A percentile compares a stretch with the other conserved stretches of the same genome.
Conservation (phyloP, 2,329 filamentous ascomycete genomes). For the Epichloe coenophiala region DNA sequence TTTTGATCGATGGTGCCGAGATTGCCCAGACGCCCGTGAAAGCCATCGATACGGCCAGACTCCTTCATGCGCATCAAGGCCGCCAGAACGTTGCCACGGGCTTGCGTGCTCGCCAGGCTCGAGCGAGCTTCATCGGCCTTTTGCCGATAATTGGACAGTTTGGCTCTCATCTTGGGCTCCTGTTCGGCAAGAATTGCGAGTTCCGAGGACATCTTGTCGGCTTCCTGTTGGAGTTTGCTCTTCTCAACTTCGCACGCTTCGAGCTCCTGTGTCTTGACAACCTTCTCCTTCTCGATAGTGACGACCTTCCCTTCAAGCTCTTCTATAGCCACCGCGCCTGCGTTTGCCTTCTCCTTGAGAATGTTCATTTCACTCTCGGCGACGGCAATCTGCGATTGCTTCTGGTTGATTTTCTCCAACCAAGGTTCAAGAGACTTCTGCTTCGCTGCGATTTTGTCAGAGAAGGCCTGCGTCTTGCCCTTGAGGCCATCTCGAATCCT, state of each 20-base stretch:
- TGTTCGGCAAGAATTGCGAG: conserved; percentile 58
- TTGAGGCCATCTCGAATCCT: conserved; percentile 79
- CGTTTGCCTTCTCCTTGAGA: conserved; percentile 75
- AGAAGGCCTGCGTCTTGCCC: conserved; percentile 90
- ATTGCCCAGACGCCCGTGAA: conserved; percentile 89
- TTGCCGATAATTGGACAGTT: conserved; percentile 79
- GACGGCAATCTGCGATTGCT: conserved; percentile 84
- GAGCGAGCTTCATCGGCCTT: conserved; percentile 93
- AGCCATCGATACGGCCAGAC: conserved; percentile 91
- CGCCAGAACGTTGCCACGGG: conserved; percentile 80
- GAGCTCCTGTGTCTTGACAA: conserved; percentile 59
- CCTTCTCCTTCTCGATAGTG: conserved; percentile 56
- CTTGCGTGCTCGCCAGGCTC: conserved; percentile 79
- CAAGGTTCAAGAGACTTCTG: conserved; percentile 93
- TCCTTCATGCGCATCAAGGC: conserved; percentile 91
- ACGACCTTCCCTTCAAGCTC: conserved; percentile 72
- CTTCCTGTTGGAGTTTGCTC: conserved; percentile 59
- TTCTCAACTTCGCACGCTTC: conserved; percentile 64
- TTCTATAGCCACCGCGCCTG: conserved; percentile 69
- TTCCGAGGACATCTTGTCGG: conserved; percentile 56
- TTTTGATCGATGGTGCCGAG: conserved; percentile 85
- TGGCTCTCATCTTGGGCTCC: conserved; percentile 70
- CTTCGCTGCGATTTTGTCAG: conserved; percentile 80
- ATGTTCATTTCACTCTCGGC: conserved; percentile 92
- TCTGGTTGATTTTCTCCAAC: conserved; percentile 94